Evolutionary conservation across 176 grass and related monocot genomes (phyloP).

Genomic region (Aegilops bicornis): DNA sequence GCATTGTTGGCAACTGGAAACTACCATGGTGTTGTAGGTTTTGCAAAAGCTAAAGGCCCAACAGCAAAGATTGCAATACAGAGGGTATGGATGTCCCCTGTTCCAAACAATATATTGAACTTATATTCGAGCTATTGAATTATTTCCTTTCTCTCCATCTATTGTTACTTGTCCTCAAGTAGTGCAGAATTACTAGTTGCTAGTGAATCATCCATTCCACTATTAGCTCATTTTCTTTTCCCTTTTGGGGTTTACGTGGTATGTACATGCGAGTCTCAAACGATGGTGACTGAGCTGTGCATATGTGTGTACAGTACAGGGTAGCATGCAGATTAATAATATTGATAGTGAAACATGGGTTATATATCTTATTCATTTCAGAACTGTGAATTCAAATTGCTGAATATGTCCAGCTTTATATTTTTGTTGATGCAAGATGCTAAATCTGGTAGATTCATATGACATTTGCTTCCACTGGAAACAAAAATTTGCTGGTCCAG

Average conservation of each 20-base stretch:
- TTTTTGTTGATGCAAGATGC: neutral
- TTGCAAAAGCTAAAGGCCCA: constrained; percentile 86
- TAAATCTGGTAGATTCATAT: neutral
- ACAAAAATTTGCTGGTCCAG: neutral
- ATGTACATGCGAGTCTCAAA: neutral
- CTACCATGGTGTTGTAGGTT: constrained; percentile 93
- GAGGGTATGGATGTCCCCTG: constrained; percentile 50
- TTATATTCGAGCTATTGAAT: neutral
- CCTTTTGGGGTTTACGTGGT: neutral
- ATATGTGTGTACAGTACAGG: neutral
- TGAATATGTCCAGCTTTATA: neutral
- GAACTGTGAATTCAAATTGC: neutral
- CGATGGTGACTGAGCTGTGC: neutral
- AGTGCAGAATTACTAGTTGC: too few relatives aligned
- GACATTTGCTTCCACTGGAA: neutral
- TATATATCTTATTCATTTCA: neutral
- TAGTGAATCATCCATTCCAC: neutral
- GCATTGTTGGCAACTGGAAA: constrained; percentile 91
- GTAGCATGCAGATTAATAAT: neutral
- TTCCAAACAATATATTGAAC: neutral
- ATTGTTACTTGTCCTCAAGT: neutral
- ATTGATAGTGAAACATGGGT: neutral
- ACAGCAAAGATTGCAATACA: constrained; percentile 90
- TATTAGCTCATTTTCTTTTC: neutral
- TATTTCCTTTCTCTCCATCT: neutral